These are phyloP conservation scores for Glycine tomentella DNA, from an alignment of 306 rosid species.

Conservation along the genomic window DNA sequence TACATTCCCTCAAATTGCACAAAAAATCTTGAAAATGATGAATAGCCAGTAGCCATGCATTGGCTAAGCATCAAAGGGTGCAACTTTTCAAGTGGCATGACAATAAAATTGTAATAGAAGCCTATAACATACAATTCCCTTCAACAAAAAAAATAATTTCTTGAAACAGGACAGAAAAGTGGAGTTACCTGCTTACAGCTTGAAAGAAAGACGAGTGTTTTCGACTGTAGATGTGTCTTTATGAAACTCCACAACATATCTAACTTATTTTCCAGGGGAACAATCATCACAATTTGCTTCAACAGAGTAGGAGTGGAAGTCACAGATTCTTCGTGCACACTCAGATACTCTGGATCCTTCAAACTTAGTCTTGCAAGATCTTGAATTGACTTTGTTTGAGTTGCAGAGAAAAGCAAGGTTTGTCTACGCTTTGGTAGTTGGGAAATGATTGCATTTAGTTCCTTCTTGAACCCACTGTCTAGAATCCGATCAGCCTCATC, in stretches of 20 bases:
- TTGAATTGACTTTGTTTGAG: conserved; percentile 86
- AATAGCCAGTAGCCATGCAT: not conserved
- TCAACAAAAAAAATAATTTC: conserved; percentile 13
- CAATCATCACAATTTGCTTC: conserved; percentile 78
- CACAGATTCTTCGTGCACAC: conserved; percentile 86
- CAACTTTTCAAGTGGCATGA: not conserved
- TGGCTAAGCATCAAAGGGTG: not conserved
- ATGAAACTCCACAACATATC: conserved; percentile 96
- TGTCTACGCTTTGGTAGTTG: conserved; percentile 90
- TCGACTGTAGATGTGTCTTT: conserved; percentile 86
- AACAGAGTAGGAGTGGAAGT: conserved; percentile 84
- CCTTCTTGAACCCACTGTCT: conserved; percentile 78
- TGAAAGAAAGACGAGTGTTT: conserved; percentile 82
- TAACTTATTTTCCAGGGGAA: conserved; percentile 80
- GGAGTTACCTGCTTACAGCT: conserved; percentile 81
- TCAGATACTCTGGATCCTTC: conserved; percentile 94
- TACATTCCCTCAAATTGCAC: not conserved
- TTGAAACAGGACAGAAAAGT: conserved; percentile 13
- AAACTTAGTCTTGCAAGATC: conserved; percentile 96
- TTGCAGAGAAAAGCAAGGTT: conserved; percentile 93
- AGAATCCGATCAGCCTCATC: conserved; percentile 98
- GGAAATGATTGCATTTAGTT: conserved; percentile 80
- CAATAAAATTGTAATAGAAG: not conserved
- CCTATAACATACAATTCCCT: conserved; percentile 23
- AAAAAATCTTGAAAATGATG: conserved; percentile 26